Evolutionary conservation across 352 stramenopile genomes (phyloP), one percentile per base, ranked within the genome.

Genomic region (Phytophthora tentaculata): DNA sequence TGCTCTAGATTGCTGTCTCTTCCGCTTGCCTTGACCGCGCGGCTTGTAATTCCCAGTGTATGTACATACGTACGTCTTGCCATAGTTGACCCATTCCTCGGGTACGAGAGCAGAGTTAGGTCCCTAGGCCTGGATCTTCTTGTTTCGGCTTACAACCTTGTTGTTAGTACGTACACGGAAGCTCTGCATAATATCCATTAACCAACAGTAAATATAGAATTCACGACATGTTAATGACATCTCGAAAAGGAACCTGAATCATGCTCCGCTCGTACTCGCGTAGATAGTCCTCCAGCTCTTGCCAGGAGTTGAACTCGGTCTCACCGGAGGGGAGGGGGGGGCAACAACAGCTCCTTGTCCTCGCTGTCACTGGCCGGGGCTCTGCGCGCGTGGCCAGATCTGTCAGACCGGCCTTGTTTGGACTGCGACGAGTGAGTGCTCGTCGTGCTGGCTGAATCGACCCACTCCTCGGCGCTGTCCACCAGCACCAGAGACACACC

Each of bases 51-150:
- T 50, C 5, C 47, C 54, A 16, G 37, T 26, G n/a, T 69, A 47
- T 0, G 54, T 69, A 35, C 62, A 64, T 9, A 69, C 55, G 28
- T 13, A n/a, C n/a, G n/a, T n/a, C n/a, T n/a, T n/a, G n/a, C n/a
- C n/a, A n/a, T n/a, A n/a, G n/a, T n/a, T n/a, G 4, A 59, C 26
- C 62, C 54, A 64, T 7, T 41, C 26, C 1, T 56, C 37, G 3
- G 62, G 54, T 14, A 60, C 17, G 1, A 50, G 20, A 1, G 37
- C 8, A 32, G 26, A 3, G 26, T 32, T 32, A 8, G 26, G 8
- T 3, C 26, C 26, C 8, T 32, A 16, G 41, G 8, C 28, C 13
- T 60, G 6, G 47, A 64, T 10, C 17, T 53, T 64, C 24, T 64
- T 64, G 24, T 64, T 69, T 5, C 43, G 26, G 8, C 4, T 32